These are phyloP conservation scores for Agaricus subrufescens DNA, from an alignment of 768 basidiomycete species.

Conservation along the genomic window DNA sequence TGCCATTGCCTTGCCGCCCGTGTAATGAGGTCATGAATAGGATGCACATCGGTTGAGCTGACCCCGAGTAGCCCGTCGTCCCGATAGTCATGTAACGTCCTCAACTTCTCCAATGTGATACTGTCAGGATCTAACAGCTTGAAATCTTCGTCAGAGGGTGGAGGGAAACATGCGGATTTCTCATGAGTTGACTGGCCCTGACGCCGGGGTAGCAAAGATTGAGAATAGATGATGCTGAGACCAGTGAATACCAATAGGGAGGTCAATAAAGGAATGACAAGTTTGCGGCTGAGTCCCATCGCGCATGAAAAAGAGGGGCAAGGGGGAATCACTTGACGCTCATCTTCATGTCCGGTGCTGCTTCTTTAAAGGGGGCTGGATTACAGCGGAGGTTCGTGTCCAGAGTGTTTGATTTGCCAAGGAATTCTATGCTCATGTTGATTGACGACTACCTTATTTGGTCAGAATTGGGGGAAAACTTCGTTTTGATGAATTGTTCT, in stretches of 20 bases:
- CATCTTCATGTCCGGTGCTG: not conserved
- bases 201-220: not conserved
- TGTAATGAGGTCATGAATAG: slow-evolving; percentile 72
- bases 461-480: too few species aligned
- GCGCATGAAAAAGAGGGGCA: not conserved
- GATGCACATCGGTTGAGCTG: slow-evolving; percentile 48
- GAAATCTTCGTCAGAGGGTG: not conserved
- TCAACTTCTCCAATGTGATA: not conserved
- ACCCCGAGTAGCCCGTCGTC: slow-evolving; percentile 37
- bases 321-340: not conserved
- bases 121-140: not conserved
- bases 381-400: not conserved
- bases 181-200: not conserved
- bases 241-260: not conserved
- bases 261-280: not conserved
- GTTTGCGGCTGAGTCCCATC: not conserved
- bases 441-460: too few species aligned
- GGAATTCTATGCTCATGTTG: too few species aligned
- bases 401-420: too few species aligned
- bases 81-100: slow-evolving; percentile 26
- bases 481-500: too few species aligned
- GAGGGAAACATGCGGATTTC: not conserved
- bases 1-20: slow-evolving; percentile 68
- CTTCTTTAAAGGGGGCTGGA: not conserved
- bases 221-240: not conserved